Percentiles rank a stretch among this genome's conserved stretches.
phyloP scores from a whole-genome alignment of 176 grass and related monocot genomes.

The maize (Zea mays) region Zm-B73-REFERENCE-NAM-5.0 NC_050098.1:17597001-17597500 shows the following conservation, averaged over 20 bases:
- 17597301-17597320: not conserved
- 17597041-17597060: not conserved
- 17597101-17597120: not conserved
- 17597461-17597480: not conserved
- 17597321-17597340: not conserved
- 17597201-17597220: too few species aligned
- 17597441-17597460: not conserved
- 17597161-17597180: too few species aligned
- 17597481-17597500: not conserved
- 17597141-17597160: not conserved
- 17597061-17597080: not conserved
- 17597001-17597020: conserved; percentile 6
- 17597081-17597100: not conserved
- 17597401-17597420: not conserved
- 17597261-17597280: not conserved
- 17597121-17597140: not conserved
- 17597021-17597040: conserved; percentile 4
- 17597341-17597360: not conserved
- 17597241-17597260: not conserved
- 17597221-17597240: too few species aligned
- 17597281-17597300: not conserved
- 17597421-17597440: not conserved
- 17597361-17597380: not conserved
- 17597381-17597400: not conserved
- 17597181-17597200: too few species aligned